phyloP scores from a whole-genome alignment of 139 green algal genomes.

The Raphidocelis subcapitata region DNA sequence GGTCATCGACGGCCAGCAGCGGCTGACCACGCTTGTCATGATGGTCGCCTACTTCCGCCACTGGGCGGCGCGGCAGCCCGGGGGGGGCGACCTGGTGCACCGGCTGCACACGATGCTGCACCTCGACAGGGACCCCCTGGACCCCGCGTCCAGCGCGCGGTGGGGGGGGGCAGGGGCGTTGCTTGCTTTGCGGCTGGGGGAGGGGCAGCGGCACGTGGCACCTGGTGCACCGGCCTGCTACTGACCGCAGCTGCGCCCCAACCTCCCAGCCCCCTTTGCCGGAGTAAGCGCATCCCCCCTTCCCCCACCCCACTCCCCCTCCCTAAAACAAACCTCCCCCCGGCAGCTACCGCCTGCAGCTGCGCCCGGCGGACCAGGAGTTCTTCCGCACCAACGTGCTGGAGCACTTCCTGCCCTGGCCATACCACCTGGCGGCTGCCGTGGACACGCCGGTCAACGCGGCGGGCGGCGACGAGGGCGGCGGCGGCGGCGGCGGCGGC shows the following conservation, averaged over 20 bases:
- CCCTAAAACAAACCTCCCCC: no score
- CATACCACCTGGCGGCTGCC: constrained; percentile 11
- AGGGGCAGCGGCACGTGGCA: no score
- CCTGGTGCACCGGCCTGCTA: no score
- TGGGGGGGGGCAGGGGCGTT: neutral
- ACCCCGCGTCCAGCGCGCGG: constrained; percentile 16
- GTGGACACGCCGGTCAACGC: constrained; percentile 16
- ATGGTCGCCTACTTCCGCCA: constrained; percentile 46
- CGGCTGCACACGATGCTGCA: constrained; percentile 50
- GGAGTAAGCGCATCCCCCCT: no score
- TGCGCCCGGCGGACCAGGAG: constrained; percentile 41
- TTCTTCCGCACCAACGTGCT: constrained; percentile 51
- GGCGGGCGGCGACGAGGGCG: neutral
- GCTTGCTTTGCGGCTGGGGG: neutral
- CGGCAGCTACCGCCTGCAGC: constrained; percentile 34
- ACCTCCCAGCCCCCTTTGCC: no score
- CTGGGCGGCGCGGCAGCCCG: constrained; percentile 34
- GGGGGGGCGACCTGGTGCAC: constrained; percentile 18
- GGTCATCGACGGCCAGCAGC: constrained; percentile 68
- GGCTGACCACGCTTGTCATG: constrained; percentile 56
- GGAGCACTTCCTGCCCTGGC: constrained; percentile 27
- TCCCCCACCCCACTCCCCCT: no score
- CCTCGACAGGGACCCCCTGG: constrained; percentile 50
- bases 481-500: neutral
- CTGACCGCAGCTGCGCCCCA: no score